phyloP scores from a whole-genome alignment of 2,329 filamentous ascomycete genomes.

The Cephalotrichum gorgonifer region DNA sequence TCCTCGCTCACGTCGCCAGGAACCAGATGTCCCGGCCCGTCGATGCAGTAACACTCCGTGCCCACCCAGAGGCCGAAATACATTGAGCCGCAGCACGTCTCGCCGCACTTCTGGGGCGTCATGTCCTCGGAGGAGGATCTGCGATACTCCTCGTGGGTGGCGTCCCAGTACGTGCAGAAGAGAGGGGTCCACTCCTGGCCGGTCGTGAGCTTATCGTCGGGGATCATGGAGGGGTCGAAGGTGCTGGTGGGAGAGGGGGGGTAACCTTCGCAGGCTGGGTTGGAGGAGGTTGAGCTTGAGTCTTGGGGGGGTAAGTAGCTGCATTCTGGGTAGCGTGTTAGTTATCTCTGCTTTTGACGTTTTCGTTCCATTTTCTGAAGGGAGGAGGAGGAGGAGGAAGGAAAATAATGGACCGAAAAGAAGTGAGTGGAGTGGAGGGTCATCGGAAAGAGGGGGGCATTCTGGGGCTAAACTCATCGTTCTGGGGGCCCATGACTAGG shows the following conservation, averaged over 20 bases:
- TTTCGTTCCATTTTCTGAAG: no score
- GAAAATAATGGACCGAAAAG: neutral
- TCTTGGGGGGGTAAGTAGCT: neutral
- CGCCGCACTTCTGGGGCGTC: neutral
- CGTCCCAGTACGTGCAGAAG: neutral
- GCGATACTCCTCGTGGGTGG: neutral
- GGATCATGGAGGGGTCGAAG: neutral
- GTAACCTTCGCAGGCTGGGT: neutral
- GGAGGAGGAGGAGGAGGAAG: neutral
- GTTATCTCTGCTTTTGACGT: no score
- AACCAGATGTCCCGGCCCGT: neutral
- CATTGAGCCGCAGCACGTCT: neutral
- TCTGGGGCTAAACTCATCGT: neutral
- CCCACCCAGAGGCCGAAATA: neutral
- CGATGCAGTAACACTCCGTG: neutral
- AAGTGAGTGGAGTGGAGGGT: neutral
- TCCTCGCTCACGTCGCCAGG: neutral
- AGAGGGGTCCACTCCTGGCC: neutral
- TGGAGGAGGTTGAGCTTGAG: neutral
- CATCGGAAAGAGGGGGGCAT: no score
- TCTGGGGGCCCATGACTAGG: neutral
- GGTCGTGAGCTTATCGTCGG: neutral
- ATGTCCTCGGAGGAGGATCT: neutral
- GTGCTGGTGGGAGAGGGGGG: neutral
- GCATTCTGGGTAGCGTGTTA: no score